Evolutionary conservation across 495 filamentous ascomycete genomes (phyloP).

Genomic region (Lophium mytilinum): DNA sequence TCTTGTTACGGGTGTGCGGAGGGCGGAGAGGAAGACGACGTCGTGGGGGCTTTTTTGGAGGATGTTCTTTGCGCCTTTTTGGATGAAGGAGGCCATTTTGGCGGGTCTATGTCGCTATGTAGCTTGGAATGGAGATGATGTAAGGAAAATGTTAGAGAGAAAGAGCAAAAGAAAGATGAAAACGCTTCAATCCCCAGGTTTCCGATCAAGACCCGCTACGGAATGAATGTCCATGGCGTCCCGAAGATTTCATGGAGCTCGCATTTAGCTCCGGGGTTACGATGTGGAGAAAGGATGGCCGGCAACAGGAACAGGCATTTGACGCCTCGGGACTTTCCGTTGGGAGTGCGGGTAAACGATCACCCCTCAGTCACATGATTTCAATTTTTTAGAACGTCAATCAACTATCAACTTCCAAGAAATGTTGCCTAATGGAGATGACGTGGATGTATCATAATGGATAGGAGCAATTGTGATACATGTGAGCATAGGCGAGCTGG

Average conservation of each 20-base stretch:
- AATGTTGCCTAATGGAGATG: too few species aligned
- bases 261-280: not conserved
- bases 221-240: not conserved
- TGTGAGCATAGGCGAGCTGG: too few species aligned
- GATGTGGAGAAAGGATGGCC: not conserved
- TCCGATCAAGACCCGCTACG: not conserved
- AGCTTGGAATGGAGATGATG: not conserved
- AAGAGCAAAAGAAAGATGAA: not conserved
- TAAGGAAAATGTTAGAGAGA: not conserved
- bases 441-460: too few species aligned
- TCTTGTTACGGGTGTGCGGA: conserved; percentile 36
- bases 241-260: not conserved
- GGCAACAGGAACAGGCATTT: conserved; percentile 1
- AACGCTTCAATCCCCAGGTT: not conserved
- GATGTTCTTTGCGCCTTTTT: conserved; percentile 63
- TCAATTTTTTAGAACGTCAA: too few species aligned
- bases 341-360: not conserved
- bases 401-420: too few species aligned
- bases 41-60: conserved; percentile 73
- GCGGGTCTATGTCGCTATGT: not conserved
- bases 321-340: not conserved
- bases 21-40: conserved; percentile 58
- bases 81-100: conserved; percentile 48
- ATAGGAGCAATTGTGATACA: too few species aligned
- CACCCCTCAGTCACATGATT: not conserved